phyloP scores from a whole-genome alignment of 805 yeast species.

The Ogataea saltuana region DNA sequence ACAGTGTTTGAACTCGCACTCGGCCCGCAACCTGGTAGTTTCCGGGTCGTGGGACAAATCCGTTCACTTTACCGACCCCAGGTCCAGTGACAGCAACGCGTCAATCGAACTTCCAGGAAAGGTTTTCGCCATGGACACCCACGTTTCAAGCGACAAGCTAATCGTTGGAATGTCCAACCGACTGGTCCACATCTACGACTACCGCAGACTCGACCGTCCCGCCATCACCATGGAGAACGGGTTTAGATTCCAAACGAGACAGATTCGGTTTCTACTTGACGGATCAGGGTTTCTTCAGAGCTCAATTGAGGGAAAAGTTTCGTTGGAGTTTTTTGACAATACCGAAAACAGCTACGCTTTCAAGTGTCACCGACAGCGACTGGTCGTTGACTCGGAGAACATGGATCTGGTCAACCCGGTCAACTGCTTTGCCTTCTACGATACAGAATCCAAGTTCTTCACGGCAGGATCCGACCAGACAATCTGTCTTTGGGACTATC shows the following conservation, averaged over 20 bases:
- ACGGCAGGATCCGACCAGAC: constrained; percentile 35
- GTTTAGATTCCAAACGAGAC: constrained; percentile 58
- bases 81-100: constrained; percentile 26
- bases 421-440: constrained; percentile 22
- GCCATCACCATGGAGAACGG: constrained; percentile 16
- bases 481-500: constrained; percentile 36
- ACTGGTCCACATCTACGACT: constrained; percentile 57
- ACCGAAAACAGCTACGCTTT: constrained; percentile 62
- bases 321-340: constrained; percentile 60
- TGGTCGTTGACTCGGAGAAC: constrained; percentile 19
- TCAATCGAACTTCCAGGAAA: constrained; percentile 42
- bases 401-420: constrained; percentile 30
- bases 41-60: constrained; percentile 66
- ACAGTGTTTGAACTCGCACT: constrained; percentile 34
- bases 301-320: constrained; percentile 78
- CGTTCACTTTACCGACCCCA: constrained; percentile 48
- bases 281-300: constrained; percentile 63
- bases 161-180: constrained; percentile 57
- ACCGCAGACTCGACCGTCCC: constrained; percentile 17
- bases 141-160: constrained; percentile 33
- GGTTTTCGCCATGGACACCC: constrained; percentile 62
- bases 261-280: constrained; percentile 55
- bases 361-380: constrained; percentile 66
- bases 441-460: constrained; percentile 20
- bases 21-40: constrained; percentile 38